Evolutionary conservation across 768 basidiomycete species (phyloP), one percentile per base, ranked within the genome.

Genomic region (Rhodotorula graminis): DNA sequence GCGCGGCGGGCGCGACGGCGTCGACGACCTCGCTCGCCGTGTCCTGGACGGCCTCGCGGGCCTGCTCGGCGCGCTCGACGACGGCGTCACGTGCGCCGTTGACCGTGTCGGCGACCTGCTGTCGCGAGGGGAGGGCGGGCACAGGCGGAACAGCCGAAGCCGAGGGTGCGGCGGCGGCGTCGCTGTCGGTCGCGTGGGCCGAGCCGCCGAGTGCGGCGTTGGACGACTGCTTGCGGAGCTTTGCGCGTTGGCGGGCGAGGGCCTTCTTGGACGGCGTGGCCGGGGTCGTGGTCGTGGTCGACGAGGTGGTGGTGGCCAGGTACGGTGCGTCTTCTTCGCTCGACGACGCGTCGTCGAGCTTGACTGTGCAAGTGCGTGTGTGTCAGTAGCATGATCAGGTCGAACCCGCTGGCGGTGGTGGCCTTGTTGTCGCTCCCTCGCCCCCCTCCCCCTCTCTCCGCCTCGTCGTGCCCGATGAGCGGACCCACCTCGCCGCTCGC

Each of bases 241-340:
- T 64, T 14, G 66, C 66, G 10, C 73, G 63, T 44, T 71, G 67
- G 42, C 73, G 69, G 7, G 66, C 66, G 23, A 68, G 59, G 11
- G 73, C 66, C 59, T 75, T 75, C 31, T 75, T 75, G 15, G 70
- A 71, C 31, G 73, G 69, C 21, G 73, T 67, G 10, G 57, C 31
- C 9, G 64, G 44, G 21, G 58, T 12, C 2, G 65, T 14, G 33
- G n/a, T n/a, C n/a, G n/a, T n/a, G n/a, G n/a, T n/a, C n/a, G 71
- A 55, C 31, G 65, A 44, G 31, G 59, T 44, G 29, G 67, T 47
- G 14, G 67, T 33, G 2, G 65, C 31, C 29, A 62, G 65, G n/a
- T 50, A 53, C 4, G 27, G 58, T 18, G 52, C 29, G 7, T n/a
- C 37, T 16, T 74, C 73, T 3, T 74, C 69, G 31, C 62, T 63